Conservation (phyloP, 228 moss, liverwort and hornwort species). For the Sphagnum fallax region DNA sequence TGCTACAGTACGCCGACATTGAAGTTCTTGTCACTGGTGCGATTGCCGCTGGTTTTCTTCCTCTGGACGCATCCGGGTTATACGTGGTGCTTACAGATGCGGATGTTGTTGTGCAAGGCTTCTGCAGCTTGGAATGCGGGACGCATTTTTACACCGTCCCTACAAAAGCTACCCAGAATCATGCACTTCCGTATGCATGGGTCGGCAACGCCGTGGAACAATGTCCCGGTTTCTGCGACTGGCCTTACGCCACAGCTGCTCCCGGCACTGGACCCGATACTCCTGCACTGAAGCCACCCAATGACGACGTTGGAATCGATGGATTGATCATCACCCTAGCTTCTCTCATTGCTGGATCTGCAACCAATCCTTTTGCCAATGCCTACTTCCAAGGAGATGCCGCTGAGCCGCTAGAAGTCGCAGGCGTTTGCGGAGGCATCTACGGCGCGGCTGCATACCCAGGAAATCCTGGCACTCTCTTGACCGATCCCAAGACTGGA, state of each 20-base stretch:
- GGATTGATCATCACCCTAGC: constrained; percentile 67
- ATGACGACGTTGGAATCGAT: constrained; percentile 49
- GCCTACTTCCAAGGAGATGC: constrained; percentile 56
- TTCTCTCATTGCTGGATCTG: constrained; percentile 28
- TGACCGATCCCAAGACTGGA: constrained; percentile 16
- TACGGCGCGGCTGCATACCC: constrained; percentile 46
- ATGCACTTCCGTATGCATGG: constrained; percentile 42
- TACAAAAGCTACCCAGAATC: constrained; percentile 11
- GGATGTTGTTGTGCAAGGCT: constrained; percentile 51
- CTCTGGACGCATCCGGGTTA: constrained; percentile 24
- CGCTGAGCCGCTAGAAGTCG: constrained; percentile 35
- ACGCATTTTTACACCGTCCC: constrained; percentile 31
- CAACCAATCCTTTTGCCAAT: constrained; percentile 38
- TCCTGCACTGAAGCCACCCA: constrained; percentile 37
- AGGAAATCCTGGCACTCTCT: constrained; percentile 48
- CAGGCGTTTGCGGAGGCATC: constrained; percentile 42
- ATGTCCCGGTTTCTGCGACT: constrained; percentile 33
- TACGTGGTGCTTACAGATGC: constrained; percentile 59
- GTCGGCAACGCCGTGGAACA: constrained; percentile 40
- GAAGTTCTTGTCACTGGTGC: constrained; percentile 33
- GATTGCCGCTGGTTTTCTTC: constrained; percentile 11
- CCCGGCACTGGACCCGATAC: constrained; percentile 21
- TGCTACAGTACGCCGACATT: constrained; percentile 23
- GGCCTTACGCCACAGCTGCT: constrained; percentile 36
- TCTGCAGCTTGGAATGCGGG: constrained; percentile 59